Evolutionary conservation across 192 early-diverging fungal genomes (phyloP).

Genomic region (Umbelopsis ramanniana): DNA sequence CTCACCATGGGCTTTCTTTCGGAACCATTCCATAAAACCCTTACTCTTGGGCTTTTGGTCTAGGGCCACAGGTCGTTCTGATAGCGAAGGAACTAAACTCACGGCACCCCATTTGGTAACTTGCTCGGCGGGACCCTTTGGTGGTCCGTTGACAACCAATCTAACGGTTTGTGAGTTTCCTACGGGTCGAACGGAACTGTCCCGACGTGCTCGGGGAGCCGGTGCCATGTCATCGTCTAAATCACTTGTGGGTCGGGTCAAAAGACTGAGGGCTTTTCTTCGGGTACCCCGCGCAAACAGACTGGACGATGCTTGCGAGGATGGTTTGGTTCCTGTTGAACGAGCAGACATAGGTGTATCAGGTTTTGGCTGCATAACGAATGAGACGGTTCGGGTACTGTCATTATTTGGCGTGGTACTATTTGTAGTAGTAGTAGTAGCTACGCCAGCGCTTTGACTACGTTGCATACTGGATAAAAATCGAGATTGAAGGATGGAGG

Average conservation of each 20-base stretch:
- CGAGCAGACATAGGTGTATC: neutral
- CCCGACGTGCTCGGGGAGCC: neutral
- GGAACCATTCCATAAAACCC: constrained; percentile 79
- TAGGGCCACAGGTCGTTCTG: constrained; percentile 24
- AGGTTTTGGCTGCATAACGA: neutral
- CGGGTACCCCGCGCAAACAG: constrained; percentile 33
- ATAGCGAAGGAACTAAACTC: constrained; percentile 1
- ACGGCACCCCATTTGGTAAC: neutral
- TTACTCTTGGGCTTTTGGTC: constrained; percentile 41
- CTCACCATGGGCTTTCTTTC: constrained; percentile 61
- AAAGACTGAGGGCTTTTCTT: constrained; percentile 36
- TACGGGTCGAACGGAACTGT: neutral
- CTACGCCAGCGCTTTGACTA: constrained; percentile 7
- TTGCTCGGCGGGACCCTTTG: neutral
- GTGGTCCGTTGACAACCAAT: neutral
- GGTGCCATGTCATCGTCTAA: neutral
- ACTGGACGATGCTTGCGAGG: neutral
- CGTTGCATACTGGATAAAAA: constrained; percentile 38
- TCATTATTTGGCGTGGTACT: neutral
- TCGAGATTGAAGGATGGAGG: constrained; percentile 38
- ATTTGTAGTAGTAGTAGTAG: neutral
- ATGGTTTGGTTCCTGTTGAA: neutral
- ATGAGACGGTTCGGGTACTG: neutral
- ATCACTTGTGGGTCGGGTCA: constrained; percentile 26
- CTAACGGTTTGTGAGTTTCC: neutral